Evolutionary conservation across 139 green algal species (phyloP).

Genomic region (Picochlorum sp.): DNA sequence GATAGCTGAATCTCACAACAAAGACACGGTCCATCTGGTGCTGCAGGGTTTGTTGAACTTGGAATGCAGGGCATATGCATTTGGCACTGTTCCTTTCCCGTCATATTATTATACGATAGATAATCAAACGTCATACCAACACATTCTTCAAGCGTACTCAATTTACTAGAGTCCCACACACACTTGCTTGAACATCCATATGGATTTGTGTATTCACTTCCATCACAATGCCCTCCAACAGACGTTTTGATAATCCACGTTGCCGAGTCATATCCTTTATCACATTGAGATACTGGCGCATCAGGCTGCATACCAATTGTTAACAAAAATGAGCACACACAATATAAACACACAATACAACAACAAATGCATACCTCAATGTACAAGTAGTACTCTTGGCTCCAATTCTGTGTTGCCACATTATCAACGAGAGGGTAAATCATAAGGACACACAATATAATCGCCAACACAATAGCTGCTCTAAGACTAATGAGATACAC

Average conservation of each 20-base stretch:
- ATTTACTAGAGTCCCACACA: background rate
- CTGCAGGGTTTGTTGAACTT: conserved; percentile 2
- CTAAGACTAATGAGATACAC: conserved; percentile 25
- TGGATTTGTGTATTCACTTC: conserved; percentile 21
- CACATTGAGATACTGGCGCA: conserved; percentile 11
- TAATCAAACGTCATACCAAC: no score
- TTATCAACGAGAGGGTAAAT: conserved; percentile 41
- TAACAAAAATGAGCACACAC: background rate
- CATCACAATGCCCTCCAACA: conserved; percentile 26
- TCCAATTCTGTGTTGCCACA: conserved; percentile 18
- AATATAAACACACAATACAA: no score
- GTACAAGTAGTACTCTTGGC: conserved; percentile 20
- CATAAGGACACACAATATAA: conserved; percentile 27
- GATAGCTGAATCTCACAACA: conserved; percentile 32
- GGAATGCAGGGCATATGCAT: conserved; percentile 24
- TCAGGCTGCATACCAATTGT: background rate
- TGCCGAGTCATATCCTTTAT: conserved; percentile 28
- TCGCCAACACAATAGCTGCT: conserved; percentile 18
- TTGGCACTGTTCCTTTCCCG: conserved; percentile 12
- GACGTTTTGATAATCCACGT: conserved; percentile 24
- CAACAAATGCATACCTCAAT: conserved; percentile 3
- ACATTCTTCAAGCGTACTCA: background rate
- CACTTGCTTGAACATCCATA: conserved; percentile 33
- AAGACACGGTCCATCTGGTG: conserved; percentile 30
- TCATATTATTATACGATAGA: background rate